Percentiles rank a stretch among this genome's conserved stretches.
These are phyloP conservation scores for Lyophyllum decastes DNA, from an alignment of 768 basidiomycete species.

Conservation along the genomic window DNA sequence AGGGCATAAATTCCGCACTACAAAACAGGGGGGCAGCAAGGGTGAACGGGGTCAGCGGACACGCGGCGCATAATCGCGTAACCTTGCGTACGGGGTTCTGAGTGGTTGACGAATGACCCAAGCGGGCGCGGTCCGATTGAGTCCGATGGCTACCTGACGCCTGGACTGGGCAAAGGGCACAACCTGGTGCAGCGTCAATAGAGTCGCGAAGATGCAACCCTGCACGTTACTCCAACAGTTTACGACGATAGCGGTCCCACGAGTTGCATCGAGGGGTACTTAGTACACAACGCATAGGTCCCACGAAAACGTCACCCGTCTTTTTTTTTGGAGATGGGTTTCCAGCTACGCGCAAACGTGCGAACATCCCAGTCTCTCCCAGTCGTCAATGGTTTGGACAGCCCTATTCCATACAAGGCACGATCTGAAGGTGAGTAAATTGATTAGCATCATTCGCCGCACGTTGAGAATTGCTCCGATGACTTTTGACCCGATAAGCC, in stretches of 20 bases:
- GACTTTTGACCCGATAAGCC: no score
- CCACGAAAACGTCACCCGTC: no score
- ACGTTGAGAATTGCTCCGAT: no score
- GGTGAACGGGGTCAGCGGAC: neutral
- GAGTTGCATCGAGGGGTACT: neutral
- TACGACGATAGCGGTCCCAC: neutral
- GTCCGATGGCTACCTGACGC: slow-evolving; percentile 2
- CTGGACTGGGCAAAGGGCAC: slow-evolving; percentile 9
- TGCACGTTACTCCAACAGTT: neutral
- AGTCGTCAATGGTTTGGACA: no score
- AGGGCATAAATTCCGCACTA: neutral
- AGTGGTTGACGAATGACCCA: neutral
- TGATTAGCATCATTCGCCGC: no score
- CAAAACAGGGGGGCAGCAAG: neutral
- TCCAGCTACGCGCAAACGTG: no score
- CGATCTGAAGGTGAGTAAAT: no score
- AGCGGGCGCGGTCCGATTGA: neutral
- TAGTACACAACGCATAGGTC: neutral
- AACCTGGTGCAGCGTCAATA: neutral
- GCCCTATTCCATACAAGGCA: no score
- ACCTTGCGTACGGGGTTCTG: neutral
- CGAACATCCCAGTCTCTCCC: no score
- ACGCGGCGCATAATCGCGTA: neutral
- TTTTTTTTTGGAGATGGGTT: no score
- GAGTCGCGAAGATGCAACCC: neutral